Evolutionary conservation across 1,284 basidiomycete species (phyloP).

Genomic region (Trichosporon sp.): DNA sequence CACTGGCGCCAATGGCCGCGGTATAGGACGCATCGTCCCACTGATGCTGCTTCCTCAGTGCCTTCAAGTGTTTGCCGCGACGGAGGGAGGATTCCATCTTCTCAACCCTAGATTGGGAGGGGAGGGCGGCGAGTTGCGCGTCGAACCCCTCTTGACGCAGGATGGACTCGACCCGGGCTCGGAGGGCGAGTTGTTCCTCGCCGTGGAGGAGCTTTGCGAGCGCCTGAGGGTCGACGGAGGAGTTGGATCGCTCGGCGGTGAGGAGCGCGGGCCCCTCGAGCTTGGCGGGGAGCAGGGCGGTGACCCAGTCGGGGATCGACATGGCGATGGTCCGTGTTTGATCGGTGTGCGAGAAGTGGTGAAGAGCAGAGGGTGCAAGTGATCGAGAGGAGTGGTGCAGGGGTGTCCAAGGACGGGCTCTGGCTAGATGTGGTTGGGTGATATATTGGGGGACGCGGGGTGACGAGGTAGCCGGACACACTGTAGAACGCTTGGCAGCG

Average conservation of each 20-base stretch:
- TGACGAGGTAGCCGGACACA: background rate
- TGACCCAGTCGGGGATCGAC: constrained; percentile 25
- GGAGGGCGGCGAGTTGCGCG: background rate
- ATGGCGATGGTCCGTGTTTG: background rate
- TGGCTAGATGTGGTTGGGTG: background rate
- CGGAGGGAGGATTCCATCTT: constrained; percentile 23
- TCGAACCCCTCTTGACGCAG: constrained; percentile 12
- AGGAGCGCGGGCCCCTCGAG: constrained; percentile 24
- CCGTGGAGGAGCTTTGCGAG: constrained; percentile 26
- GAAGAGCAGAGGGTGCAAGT: no score
- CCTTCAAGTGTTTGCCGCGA: constrained; percentile 28
- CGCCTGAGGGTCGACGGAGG: constrained; percentile 21
- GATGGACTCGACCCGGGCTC: constrained; percentile 22
- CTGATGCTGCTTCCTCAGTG: constrained; percentile 20
- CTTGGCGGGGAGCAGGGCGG: constrained; percentile 22
- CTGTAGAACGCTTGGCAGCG: background rate
- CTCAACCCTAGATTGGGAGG: constrained; percentile 7
- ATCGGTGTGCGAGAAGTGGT: background rate
- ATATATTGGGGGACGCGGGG: background rate
- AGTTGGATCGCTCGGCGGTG: constrained; percentile 23
- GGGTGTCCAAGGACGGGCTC: background rate
- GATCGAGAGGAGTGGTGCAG: background rate
- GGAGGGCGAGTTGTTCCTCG: constrained; percentile 22
- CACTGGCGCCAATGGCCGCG: constrained; percentile 10
- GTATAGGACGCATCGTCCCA: constrained; percentile 24